Evolutionary conservation across 2,329 filamentous ascomycete genomes (phyloP).

Genomic region (Xylaria sp.): DNA sequence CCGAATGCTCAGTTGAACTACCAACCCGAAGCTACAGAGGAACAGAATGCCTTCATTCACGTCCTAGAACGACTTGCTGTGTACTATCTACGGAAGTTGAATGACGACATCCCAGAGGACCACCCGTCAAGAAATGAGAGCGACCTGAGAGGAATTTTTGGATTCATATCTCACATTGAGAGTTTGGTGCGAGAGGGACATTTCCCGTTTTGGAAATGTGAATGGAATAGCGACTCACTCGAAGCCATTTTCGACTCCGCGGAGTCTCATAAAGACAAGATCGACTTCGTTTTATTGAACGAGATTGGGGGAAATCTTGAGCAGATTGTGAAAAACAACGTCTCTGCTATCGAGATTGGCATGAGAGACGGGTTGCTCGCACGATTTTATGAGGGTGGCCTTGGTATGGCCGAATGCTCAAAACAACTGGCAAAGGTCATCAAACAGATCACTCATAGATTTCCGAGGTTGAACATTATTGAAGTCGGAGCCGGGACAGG

Average conservation of each 20-base stretch:
- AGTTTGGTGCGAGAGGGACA: background rate
- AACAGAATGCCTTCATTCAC: background rate
- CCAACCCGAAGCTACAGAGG: background rate
- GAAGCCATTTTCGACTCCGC: too few species aligned
- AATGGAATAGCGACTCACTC: background rate
- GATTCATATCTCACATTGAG: background rate
- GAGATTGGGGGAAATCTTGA: background rate
- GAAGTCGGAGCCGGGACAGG: constrained; percentile 1
- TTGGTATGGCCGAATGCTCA: background rate
- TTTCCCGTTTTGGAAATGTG: background rate
- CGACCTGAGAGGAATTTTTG: background rate
- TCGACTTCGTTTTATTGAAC: too few species aligned
- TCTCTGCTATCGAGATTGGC: background rate
- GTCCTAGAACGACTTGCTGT: background rate
- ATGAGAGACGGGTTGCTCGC: background rate
- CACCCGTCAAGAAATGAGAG: background rate
- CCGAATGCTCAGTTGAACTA: background rate
- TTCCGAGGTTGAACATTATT: background rate
- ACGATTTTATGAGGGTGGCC: background rate
- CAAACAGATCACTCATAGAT: background rate
- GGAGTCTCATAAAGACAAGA: too few species aligned
- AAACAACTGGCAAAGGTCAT: background rate
- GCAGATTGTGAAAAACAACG: background rate
- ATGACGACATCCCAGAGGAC: background rate
- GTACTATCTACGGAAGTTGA: background rate